Evolutionary conservation across 1,284 basidiomycete genomes (phyloP), one percentile per base, ranked within the genome.

Genomic region (Garcileccinum viscosum): DNA sequence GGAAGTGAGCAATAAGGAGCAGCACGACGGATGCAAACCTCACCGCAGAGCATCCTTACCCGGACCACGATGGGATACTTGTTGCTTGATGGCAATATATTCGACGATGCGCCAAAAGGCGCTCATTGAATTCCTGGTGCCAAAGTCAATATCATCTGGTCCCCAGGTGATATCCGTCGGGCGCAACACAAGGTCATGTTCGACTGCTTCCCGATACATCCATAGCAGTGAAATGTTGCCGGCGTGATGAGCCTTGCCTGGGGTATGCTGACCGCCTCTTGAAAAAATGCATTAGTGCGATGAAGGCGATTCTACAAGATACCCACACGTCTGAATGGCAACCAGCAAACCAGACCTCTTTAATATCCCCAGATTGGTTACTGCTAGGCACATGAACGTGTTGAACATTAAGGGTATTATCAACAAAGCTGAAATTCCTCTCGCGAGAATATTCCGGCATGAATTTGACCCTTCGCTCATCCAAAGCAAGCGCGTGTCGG

Each of bases 381-480:
- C n/a, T 27, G 15, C 44, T 7, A 17, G 15, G 22, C 5, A 8
- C 17, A 15, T 53, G 24, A 53, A 30, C 50, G 8, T 5, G 50
- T 53, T 17, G 62, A 15, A 24, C 15, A 17, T 17, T 11, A 12
- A 42, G 19, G 8, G 37, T 4, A 8, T 44, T 24, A 5, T 58
- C 33, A 35, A 11, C 22, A 3, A 8, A 64, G 32, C 27, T 50
- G 22, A 65, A 35, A 58, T 78, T 77, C 77, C 78, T 71, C 56
- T 80, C 79, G 9, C 70, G 65, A 42, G 77, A 77, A 37, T 82
- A 81, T 65, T 85, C 84, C 1, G 83, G 83, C 70, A 82, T 76
- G 69, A 85, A 85, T 65, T 84, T 84, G 58, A 83, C 76, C 68
- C 82, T 80, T 30, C 73, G 75, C 67, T 84, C 83, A 63, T 85